These are phyloP conservation scores for Gelatoporia subvermispora DNA, from an alignment of 768 basidiomycete genomes.

Conservation along the genomic window DNA sequence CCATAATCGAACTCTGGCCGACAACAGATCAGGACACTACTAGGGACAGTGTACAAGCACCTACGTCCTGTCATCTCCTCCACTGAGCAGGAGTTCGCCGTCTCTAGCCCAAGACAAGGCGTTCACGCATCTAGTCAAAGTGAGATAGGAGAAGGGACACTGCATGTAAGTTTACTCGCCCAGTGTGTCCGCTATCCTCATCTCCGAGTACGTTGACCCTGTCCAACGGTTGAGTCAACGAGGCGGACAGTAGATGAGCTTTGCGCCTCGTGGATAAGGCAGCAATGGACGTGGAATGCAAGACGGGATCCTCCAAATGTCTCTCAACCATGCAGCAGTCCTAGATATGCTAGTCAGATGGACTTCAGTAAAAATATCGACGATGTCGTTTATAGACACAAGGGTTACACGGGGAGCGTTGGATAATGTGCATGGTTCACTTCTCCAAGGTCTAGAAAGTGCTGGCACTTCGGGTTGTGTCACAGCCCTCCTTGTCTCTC, in stretches of 20 bases:
- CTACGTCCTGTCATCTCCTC: slow-evolving; percentile 70
- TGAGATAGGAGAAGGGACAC: not conserved
- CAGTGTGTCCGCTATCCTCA: slow-evolving; percentile 55
- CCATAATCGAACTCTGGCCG: slow-evolving; percentile 71
- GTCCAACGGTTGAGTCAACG: slow-evolving; percentile 37
- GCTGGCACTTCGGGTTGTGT: no score
- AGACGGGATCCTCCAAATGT: not conserved
- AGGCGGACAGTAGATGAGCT: slow-evolving; percentile 10
- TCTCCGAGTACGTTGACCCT: slow-evolving; percentile 71
- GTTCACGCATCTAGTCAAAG: slow-evolving; percentile 61
- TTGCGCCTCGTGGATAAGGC: slow-evolving; percentile 9
- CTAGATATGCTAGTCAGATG: not conserved
- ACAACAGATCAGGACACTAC: not conserved
- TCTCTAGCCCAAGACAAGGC: slow-evolving; percentile 68
- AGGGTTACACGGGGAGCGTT: no score
- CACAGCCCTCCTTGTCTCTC: no score
- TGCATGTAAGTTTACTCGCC: slow-evolving; percentile 35
- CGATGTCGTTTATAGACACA: no score
- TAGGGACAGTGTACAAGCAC: slow-evolving; percentile 13
- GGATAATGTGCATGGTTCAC: no score
- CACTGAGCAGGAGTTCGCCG: slow-evolving; percentile 62
- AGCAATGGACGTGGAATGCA: not conserved
- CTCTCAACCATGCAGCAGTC: not conserved
- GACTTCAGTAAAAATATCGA: no score
- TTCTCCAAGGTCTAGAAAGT: no score